Percentiles rank a stretch among this genome's conserved stretches.
These are phyloP conservation scores for Tulasnella calospora DNA, from an alignment of 768 basidiomycete genomes.

Conservation along the genomic window DNA sequence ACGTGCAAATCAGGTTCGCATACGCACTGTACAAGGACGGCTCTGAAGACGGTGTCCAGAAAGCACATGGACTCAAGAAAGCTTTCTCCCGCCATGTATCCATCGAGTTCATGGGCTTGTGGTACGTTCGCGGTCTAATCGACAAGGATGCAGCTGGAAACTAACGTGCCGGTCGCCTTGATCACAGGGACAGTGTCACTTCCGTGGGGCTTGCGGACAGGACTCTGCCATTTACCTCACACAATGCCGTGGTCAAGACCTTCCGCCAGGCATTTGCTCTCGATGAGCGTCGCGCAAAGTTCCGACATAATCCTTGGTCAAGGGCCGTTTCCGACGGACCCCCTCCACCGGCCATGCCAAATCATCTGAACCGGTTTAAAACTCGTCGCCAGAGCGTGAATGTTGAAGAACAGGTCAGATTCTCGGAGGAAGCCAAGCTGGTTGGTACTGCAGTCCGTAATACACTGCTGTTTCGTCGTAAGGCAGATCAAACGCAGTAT, in stretches of 20 bases:
- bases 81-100: conserved; percentile 30
- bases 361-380: not conserved
- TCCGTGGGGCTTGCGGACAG: conserved; percentile 30
- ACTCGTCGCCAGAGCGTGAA: not conserved
- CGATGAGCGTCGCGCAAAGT: conserved; percentile 24
- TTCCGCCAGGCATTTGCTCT: conserved; percentile 31
- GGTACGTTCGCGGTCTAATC: not conserved
- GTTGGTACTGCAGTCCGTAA: not conserved
- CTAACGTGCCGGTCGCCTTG: not conserved
- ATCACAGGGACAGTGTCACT: conserved; percentile 30
- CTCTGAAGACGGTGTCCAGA: conserved; percentile 8
- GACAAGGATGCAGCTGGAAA: not conserved
- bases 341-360: not conserved
- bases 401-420: not conserved
- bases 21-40: conserved; percentile 5
- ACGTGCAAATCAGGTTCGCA: conserved; percentile 15
- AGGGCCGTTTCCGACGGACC: not conserved
- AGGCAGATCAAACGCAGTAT: not conserved
- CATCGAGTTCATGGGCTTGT: conserved; percentile 32
- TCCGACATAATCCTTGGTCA: conserved; percentile 11
- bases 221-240: conserved; percentile 30
- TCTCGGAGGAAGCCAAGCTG: not conserved
- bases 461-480: not conserved
- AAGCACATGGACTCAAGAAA: conserved; percentile 30
- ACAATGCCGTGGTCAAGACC: conserved; percentile 25